Evolutionary conservation across 768 basidiomycete genomes (phyloP), one percentile per base, ranked within the genome.

Genomic region (Russula virescens): DNA sequence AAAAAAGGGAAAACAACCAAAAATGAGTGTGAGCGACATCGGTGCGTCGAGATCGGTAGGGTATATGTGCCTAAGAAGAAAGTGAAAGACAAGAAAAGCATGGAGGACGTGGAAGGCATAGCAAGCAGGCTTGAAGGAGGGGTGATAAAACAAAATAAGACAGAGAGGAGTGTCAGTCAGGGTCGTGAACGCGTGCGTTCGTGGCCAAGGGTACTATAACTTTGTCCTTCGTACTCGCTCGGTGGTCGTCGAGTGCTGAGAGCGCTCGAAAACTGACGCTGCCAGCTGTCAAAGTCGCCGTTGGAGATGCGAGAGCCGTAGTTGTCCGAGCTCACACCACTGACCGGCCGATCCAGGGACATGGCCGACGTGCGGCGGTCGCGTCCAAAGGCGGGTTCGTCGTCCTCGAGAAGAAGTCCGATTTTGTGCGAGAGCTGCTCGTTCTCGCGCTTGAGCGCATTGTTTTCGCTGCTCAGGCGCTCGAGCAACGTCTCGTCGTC

Each of bases 361-460:
- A 81, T 75, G 40, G 81, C 81, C 10, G 88, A 90, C 64, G 86
- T 75, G 26, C 86, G 87, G 34, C 75, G 73, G 21, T 80, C 81
- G 52, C 78, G 78, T 34, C 84, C 84, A 69, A 87, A 91, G 3
- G 82, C 77, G 23, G 88, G 83, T 68, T 89, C 88, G 69, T 93
- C 91, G 48, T 90, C 91, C 69, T 94, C 91, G 57, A 96, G 82
- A 18, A 96, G 79, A 51, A 95, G 80, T 60, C 86, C 89, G 68
- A 96, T 93, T 80, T 93, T 94, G 72, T 91, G 91, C n/a, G 88
- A 87, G 48, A 94, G 81, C 68, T 93, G 86, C 70, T 91, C 88
- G 72, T 94, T 94, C 74, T 94, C 91, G 60, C 84, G 83, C 72
- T 88, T 86, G 62, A 94, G 83, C 35, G 77, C 80, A 19, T 83